Base-by-base conservation (phyloP, 2,329 filamentous ascomycete species). In the Paracamarosporium sp. region DNA sequence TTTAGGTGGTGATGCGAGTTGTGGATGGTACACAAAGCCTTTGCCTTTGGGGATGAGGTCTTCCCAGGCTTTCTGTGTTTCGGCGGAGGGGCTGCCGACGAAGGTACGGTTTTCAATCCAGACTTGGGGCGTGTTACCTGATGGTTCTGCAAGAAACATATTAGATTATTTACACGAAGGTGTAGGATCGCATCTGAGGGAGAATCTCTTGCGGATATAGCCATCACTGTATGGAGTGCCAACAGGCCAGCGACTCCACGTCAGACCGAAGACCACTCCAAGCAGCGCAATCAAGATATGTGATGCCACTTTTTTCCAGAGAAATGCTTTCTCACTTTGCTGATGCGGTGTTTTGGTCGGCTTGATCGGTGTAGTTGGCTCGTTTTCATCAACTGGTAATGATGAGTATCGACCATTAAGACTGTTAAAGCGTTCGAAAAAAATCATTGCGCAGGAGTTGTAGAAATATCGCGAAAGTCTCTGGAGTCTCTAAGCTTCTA, bases 51-150 rank as follows among this genome's bases (percentile, higher is more conserved):
- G 56, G 9, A 59, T 43, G 31, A 56, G 48, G 6, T 22, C 43
- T 35, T 31, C n/a, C 58, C 58, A 61, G n/a, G 55, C 58, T 22
- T 22, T 17, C 50, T 61, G 50, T 20, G 51, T 48, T 6, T 50
- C 24, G 2, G 28, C 20, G 4, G 25, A 31, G n/a, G 53, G 53
- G 2, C 33, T 46, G 13, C 44, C 27, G 7, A 28, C 45, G 38
- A 60, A 60, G 2, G 53, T 53, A 22, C 25, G 15, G 11, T 56
- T 53, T 4, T 46, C 22, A 15, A 50, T 17, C 57, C 57, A 60
- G n/a, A 52, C 43, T 20, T 35, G 17, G 8, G 22, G 13, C 7
- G 48, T 56, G 17, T n/a, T 28, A 25, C 48, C 54, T 8, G 47
- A 27, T 12, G 46, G 54, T 30, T 30, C 48, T 41, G 17, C 8